Percentiles rank a stretch among this genome's conserved stretches.
These are phyloP conservation scores for Lactifluus echinatus DNA, from an alignment of 768 basidiomycete genomes.

Conservation along the genomic window DNA sequence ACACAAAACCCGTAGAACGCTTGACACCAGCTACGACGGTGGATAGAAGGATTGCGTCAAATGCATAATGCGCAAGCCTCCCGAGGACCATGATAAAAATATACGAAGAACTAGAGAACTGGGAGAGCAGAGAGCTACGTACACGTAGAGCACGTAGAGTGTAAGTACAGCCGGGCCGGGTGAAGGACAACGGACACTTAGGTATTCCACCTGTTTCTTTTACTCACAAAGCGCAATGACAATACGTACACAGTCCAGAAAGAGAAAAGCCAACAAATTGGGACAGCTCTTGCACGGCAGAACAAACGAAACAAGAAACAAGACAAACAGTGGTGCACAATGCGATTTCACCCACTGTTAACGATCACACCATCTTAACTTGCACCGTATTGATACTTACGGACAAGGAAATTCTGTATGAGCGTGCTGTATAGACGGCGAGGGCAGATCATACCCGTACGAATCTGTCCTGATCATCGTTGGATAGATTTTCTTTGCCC, in stretches of 20 bases:
- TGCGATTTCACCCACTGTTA: background rate
- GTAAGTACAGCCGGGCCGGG: no score
- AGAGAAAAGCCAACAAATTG: background rate
- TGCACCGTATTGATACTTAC: constrained; percentile 6
- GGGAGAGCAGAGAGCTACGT: background rate
- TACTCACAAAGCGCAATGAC: no score
- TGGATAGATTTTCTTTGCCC: constrained; percentile 62
- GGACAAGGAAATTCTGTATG: background rate
- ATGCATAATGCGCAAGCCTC: constrained; percentile 69
- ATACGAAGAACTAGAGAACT: background rate
- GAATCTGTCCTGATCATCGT: constrained; percentile 60
- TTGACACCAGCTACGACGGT: constrained; percentile 88
- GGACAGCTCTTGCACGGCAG: background rate
- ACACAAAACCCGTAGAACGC: constrained; percentile 86
- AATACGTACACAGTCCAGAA: no score
- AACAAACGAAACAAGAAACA: background rate
- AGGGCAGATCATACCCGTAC: constrained; percentile 21
- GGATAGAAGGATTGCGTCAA: constrained; percentile 80
- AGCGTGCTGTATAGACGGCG: background rate
- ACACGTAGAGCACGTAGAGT: no score
- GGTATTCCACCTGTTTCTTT: no score
- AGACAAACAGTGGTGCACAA: background rate
- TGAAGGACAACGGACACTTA: no score
- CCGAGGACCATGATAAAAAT: constrained; percentile 42
- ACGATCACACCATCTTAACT: constrained; percentile 13